Evolutionary conservation across 768 basidiomycete species (phyloP), one percentile per base, ranked within the genome.

Genomic region (Russula lepida): DNA sequence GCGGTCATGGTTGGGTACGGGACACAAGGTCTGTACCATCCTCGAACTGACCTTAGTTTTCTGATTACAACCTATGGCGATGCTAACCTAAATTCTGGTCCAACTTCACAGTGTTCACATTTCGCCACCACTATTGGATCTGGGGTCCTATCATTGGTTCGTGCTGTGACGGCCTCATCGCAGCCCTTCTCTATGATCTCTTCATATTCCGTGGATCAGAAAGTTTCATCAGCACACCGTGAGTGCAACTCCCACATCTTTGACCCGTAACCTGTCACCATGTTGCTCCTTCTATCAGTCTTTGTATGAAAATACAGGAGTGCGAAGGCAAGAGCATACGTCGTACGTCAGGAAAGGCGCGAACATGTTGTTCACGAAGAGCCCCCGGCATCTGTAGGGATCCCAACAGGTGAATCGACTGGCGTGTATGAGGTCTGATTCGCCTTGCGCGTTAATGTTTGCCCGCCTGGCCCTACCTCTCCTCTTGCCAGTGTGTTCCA

Each of bases 1-100:
- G n/a, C n/a, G n/a, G n/a, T n/a, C n/a, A n/a, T n/a, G 82, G 84
- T 78, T 4, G 87, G 86, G 15, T 88, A 86, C 64, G 86, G 86
- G n/a, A 71, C 71, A 67, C 77, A 77, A 41, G 82, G 69, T 69
- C 23, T 11, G 63, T 66, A 25, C 39, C 15, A n/a, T 28, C 25
- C 37, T 39, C n/a, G 15, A 17, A 15, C 21, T 27, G 35, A 54
- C 15, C 30, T 17, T 48, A 23, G 17, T 19, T n/a, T 21, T 41
- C 8, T 15, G 8, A n/a, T 47, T 11, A 13, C 9, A 3, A 15
- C 17, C 1, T 21, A 8, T 21, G 23, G 17, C 12, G n/a, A n/a
- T 41, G 17, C 48, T 49, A 39, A 57, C 27, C 15, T 50, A 19
- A 39, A 21, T 3, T 32, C 39, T 13, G 19, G 19, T 41, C 8